Conservation (phyloP, 2,329 filamentous ascomycete species). For the Colletotrichum filicis region DNA sequence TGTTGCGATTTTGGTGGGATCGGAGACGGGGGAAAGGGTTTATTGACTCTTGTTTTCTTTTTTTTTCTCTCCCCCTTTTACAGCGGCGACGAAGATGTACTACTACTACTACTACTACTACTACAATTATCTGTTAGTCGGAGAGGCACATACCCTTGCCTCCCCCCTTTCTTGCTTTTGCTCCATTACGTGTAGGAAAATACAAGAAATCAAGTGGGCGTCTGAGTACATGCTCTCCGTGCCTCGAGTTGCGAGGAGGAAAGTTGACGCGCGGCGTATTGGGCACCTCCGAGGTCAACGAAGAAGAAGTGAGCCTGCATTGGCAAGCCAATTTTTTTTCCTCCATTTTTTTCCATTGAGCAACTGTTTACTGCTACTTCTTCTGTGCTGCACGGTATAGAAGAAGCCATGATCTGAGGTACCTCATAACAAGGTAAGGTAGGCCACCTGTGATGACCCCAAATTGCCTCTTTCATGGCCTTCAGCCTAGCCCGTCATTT, state of each 20-base stretch:
- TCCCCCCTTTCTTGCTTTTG: not conserved
- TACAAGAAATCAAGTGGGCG: too few relatives aligned
- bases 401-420: not conserved
- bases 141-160: not conserved
- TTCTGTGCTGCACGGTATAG: not conserved
- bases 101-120: constrained; percentile 9
- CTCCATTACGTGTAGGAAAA: not conserved
- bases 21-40: not conserved
- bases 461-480: not conserved
- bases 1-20: not conserved
- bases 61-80: not conserved
- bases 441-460: not conserved
- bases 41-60: too few relatives aligned
- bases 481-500: not conserved
- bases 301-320: not conserved
- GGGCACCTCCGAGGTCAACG: too few relatives aligned
- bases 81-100: constrained; percentile 20
- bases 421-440: too few relatives aligned
- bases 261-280: not conserved
- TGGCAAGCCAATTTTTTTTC: not conserved
- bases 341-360: not conserved
- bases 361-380: not conserved
- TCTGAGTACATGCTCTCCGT: not conserved
- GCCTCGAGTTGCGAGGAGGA: not conserved
- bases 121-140: not conserved